phyloP scores from a whole-genome alignment of 2,329 filamentous ascomycete species.

The Neonectria neomacrospora region DNA sequence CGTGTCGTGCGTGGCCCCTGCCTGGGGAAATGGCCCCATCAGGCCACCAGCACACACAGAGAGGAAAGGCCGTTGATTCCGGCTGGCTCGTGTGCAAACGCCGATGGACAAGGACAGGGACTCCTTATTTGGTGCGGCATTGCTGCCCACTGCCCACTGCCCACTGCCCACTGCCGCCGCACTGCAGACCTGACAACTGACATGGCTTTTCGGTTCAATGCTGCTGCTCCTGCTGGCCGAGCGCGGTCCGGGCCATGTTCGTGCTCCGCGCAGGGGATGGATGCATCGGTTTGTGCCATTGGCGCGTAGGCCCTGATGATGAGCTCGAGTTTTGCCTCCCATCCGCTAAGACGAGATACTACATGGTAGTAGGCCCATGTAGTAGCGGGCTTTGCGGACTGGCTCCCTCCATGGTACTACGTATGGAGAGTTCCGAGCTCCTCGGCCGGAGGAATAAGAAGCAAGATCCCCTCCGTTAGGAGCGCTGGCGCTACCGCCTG shows the following conservation, averaged over 20 bases:
- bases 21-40: too few species aligned
- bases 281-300: constrained; percentile 20
- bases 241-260: constrained; percentile 9
- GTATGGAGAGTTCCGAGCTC: background rate
- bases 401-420: too few species aligned
- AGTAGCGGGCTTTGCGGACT: background rate
- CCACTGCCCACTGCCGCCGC: too few species aligned
- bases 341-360: background rate
- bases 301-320: constrained; percentile 14
- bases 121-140: background rate
- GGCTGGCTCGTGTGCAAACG: constrained; percentile 6
- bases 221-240: constrained; percentile 2
- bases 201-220: constrained; percentile 1
- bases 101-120: constrained; percentile 13
- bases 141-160: too few species aligned
- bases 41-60: constrained; percentile 10
- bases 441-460: constrained; percentile 28
- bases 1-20: too few species aligned
- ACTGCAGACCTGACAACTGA: background rate
- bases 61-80: constrained; percentile 18
- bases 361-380: too few species aligned
- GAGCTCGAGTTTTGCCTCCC: constrained; percentile 13
- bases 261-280: constrained; percentile 18
- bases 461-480: constrained; percentile 37
- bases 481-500: constrained; percentile 30